A percentile compares a stretch with the other conserved stretches of the same genome.
Evolutionary conservation across 257 asterid genomes (phyloP).

Genomic region (Solanum ossicruentum): DNA sequence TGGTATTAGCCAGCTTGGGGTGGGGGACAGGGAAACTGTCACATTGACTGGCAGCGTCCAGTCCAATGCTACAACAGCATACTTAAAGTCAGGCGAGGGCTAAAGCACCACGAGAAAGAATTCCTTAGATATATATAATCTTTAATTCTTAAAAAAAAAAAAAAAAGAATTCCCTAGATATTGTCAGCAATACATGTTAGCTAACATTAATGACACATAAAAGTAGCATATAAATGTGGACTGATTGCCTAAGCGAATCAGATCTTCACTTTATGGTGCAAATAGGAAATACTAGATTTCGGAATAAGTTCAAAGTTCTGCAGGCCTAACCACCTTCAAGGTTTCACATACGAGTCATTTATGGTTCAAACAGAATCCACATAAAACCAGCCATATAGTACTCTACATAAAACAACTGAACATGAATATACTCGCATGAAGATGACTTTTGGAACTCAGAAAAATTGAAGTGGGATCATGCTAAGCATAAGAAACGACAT

Average conservation of each 20-base stretch:
- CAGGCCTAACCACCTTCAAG: background rate
- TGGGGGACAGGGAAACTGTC: background rate
- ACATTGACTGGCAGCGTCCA: background rate
- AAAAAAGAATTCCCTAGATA: background rate
- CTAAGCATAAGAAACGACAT: slow-evolving; percentile 13
- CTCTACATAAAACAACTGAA: background rate
- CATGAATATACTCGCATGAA: background rate
- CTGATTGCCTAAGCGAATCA: background rate
- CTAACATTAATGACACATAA: background rate
- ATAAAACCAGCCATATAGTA: background rate
- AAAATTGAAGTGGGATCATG: background rate
- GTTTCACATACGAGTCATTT: background rate
- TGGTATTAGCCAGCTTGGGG: background rate
- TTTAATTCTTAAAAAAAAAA: background rate
- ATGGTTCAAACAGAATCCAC: background rate
- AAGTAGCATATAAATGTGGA: background rate
- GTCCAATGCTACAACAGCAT: background rate
- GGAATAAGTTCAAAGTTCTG: background rate
- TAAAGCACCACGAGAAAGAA: background rate
- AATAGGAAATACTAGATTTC: background rate
- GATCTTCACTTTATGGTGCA: background rate
- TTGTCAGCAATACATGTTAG: background rate
- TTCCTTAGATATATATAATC: background rate
- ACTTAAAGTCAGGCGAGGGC: background rate
- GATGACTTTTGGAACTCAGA: background rate